Conservation (phyloP, 495 filamentous ascomycete species). For the Poronia punctata region DNA sequence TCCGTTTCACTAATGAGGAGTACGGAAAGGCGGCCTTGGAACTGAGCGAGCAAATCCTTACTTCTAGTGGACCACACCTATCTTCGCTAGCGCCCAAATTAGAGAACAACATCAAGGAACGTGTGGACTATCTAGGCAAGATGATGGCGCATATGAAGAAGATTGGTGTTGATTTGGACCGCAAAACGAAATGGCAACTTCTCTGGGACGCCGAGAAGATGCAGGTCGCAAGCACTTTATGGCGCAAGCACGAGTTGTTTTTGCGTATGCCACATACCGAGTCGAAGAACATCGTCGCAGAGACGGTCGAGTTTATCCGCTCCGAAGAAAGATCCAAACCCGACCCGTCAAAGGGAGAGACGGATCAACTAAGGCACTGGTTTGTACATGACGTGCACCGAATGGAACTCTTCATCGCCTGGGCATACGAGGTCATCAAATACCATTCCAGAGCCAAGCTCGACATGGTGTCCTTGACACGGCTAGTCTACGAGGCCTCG, state of each 20-base stretch:
- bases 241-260: constrained; percentile 64
- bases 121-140: constrained; percentile 61
- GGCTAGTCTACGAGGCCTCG: constrained; percentile 64
- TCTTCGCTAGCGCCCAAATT: constrained; percentile 63
- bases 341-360: constrained; percentile 50
- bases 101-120: constrained; percentile 67
- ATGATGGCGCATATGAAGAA: constrained; percentile 61
- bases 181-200: constrained; percentile 64
- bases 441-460: constrained; percentile 51
- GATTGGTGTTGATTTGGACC: constrained; percentile 47
- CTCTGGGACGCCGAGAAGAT: constrained; percentile 90
- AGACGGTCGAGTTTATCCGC: constrained; percentile 62
- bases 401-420: constrained; percentile 68
- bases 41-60: constrained; percentile 76
- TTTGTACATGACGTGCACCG: constrained; percentile 70
- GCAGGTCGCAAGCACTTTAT: constrained; percentile 72
- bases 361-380: constrained; percentile 71
- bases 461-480: constrained; percentile 40
- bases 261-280: constrained; percentile 35
- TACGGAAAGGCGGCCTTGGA: constrained; percentile 69
- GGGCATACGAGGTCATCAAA: constrained; percentile 66
- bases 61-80: constrained; percentile 65
- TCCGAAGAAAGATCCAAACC: constrained; percentile 61
- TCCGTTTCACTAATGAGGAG: constrained; percentile 58
- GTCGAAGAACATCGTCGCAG: constrained; percentile 52